Conservation (phyloP, 1,284 basidiomycete genomes). For the Grifola frondosa region DNA sequence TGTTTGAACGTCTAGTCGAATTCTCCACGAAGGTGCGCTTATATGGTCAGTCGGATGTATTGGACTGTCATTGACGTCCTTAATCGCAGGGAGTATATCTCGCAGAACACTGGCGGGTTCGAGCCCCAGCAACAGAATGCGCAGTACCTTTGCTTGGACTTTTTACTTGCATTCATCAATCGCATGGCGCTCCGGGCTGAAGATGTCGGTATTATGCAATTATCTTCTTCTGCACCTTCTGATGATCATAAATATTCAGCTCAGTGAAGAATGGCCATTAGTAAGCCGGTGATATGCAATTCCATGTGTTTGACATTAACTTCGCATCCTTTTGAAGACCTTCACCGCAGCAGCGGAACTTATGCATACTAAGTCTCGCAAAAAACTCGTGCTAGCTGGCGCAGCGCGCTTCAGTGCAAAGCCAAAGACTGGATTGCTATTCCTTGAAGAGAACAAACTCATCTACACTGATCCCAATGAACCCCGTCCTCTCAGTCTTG, state of each 20-base stretch:
- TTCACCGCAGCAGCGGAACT: constrained; percentile 61
- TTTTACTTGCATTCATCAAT: constrained; percentile 84
- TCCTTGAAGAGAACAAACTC: constrained; percentile 84
- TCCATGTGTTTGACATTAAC: not conserved
- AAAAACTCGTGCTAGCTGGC: constrained; percentile 84
- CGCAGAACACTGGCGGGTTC: constrained; percentile 54
- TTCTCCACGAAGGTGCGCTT: constrained; percentile 79
- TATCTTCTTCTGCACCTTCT: constrained; percentile 6
- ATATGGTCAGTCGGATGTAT: not conserved
- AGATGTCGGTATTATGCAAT: constrained; percentile 47
- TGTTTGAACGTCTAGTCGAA: constrained; percentile 89
- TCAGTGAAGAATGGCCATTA: constrained; percentile 57
- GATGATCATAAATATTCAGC: constrained; percentile 23
- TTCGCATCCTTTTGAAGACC: constrained; percentile 36
- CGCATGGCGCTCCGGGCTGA: constrained; percentile 84
- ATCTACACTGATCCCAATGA: constrained; percentile 69
- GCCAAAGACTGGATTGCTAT: constrained; percentile 90
- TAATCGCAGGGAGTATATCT: constrained; percentile 73
- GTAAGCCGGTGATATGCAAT: constrained; percentile 38
- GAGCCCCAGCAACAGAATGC: constrained; percentile 74
- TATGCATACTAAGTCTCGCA: constrained; percentile 76
- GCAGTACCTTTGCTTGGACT: constrained; percentile 89
- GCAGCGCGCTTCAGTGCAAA: constrained; percentile 93
- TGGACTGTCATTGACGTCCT: not conserved
- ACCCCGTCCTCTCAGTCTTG: constrained; percentile 63